Percentiles rank a stretch among this genome's conserved stretches.
These are phyloP conservation scores for Leccinum laetum DNA, from an alignment of 1,284 basidiomycete species.

Conservation along the genomic window DNA sequence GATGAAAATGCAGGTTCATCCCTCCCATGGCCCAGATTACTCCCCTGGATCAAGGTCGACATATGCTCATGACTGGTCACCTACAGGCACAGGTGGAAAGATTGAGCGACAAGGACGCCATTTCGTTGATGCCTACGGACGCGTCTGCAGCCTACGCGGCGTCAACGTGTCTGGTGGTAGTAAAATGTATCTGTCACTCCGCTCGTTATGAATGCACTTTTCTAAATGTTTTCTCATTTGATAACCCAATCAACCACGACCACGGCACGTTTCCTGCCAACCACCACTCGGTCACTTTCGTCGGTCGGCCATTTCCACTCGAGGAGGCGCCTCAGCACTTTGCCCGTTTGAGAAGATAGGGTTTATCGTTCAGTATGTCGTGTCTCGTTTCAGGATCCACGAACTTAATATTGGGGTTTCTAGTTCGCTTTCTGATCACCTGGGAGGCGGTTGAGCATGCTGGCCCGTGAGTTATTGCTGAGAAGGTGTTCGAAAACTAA, in stretches of 20 bases:
- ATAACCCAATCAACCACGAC: conserved; percentile 63
- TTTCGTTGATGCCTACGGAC: conserved; percentile 75
- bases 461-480: conserved; percentile 68
- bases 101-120: conserved; percentile 65
- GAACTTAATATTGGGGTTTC: not conserved
- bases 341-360: conserved; percentile 80
- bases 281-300: conserved; percentile 69
- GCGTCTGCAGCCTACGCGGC: conserved; percentile 76
- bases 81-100: conserved; percentile 53
- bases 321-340: conserved; percentile 85
- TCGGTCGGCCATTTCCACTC: conserved; percentile 82
- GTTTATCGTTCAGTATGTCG: conserved; percentile 76
- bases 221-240: conserved; percentile 6
- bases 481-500: not conserved
- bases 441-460: conserved; percentile 97
- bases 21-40: conserved; percentile 44
- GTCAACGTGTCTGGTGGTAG: conserved; percentile 82
- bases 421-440: conserved; percentile 88
- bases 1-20: conserved; percentile 34
- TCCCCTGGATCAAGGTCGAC: conserved; percentile 44
- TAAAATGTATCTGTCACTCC: conserved; percentile 67
- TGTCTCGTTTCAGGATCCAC: not conserved
- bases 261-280: conserved; percentile 64
- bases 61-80: conserved; percentile 78
- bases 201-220: not conserved